Conservation (phyloP, 129 eudicot genomes). For the Chrysanthemum lavandulifolium region DNA sequence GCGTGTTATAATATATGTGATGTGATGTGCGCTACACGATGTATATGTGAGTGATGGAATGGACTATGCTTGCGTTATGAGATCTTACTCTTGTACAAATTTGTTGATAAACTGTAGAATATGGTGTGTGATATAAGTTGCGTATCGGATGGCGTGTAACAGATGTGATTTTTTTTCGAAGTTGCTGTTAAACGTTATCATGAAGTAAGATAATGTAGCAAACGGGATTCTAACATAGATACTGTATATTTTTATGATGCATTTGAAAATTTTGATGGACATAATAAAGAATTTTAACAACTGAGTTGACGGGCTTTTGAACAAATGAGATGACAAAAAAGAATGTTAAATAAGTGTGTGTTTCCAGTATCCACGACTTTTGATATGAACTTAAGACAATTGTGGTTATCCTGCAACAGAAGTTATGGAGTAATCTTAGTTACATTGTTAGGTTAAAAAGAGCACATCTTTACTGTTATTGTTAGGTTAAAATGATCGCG, state of each 20-base stretch:
- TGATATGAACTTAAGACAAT: slow-evolving; percentile 19
- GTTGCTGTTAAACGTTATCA: too few species aligned
- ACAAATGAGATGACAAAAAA: too few species aligned
- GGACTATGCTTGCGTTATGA: background rate
- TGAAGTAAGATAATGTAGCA: too few species aligned
- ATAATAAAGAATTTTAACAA: background rate
- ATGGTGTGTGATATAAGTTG: background rate
- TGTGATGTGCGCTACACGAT: background rate
- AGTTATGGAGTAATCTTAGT: slow-evolving; percentile 73
- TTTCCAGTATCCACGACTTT: background rate
- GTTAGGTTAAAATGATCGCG: too few species aligned
- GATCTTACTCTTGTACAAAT: too few species aligned
- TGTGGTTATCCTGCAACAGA: slow-evolving; percentile 23
- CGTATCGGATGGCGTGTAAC: background rate
- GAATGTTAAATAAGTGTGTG: background rate
- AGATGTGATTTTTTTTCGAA: background rate
- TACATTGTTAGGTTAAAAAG: too few species aligned
- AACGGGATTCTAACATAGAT: background rate
- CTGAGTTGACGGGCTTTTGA: background rate
- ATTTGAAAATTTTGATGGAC: background rate
- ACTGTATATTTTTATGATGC: too few species aligned
- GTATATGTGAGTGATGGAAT: background rate
- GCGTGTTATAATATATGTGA: background rate
- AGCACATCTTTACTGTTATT: too few species aligned
- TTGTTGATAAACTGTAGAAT: background rate